These are phyloP conservation scores for Umbilicus rupestris DNA, from an alignment of 164 flowering plant species.

Conservation along the genomic window DNA sequence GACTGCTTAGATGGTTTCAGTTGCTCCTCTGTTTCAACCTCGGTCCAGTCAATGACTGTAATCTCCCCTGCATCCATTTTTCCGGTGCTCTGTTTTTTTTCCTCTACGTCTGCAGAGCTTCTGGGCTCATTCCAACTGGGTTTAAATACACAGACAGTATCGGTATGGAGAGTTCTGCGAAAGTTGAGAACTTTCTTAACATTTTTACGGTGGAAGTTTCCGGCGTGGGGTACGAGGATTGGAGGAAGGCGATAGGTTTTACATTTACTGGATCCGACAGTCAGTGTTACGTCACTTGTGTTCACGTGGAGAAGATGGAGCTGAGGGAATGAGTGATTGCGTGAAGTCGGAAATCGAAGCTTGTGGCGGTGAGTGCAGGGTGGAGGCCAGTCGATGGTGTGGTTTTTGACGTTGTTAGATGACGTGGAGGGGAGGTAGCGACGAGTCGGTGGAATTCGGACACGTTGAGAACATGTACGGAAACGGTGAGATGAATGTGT, in stretches of 20 bases:
- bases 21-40: neutral
- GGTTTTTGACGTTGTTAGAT: neutral
- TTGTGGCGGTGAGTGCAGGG: neutral
- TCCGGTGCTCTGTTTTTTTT: neutral
- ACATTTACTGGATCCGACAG: neutral
- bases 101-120: neutral
- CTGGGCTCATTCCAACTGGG: neutral
- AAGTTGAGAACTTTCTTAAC: constrained; percentile 4
- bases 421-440: neutral
- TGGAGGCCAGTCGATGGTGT: neutral
- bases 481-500: neutral
- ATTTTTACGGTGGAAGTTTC: neutral
- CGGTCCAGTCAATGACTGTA: constrained; percentile 2
- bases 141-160: no score
- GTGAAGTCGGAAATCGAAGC: neutral
- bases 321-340: neutral
- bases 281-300: no score
- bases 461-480: neutral
- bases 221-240: neutral
- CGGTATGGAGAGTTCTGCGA: no score
- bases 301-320: no score
- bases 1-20: neutral
- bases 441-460: neutral
- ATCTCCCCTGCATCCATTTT: constrained; percentile 3
- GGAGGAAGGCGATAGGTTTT: neutral